These are phyloP conservation scores for Entomortierella chlamydospora DNA, from an alignment of 192 early-diverging fungal species.

Conservation along the genomic window DNA sequence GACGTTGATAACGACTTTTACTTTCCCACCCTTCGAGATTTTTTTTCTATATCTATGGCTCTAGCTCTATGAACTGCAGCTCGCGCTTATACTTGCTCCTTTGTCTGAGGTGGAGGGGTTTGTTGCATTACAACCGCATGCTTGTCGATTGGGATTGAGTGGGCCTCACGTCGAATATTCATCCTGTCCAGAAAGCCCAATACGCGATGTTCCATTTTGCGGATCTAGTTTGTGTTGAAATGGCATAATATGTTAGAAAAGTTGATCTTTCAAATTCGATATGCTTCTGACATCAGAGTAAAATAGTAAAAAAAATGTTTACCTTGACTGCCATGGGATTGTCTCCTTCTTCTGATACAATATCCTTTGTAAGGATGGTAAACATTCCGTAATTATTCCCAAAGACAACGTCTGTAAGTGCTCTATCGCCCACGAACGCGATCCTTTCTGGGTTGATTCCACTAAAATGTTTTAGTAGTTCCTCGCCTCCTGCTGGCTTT, in stretches of 20 bases:
- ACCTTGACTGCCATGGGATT: slow-evolving; percentile 75
- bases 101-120: slow-evolving; percentile 7
- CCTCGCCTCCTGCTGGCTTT: slow-evolving; percentile 83
- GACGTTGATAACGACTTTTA: neutral
- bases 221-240: slow-evolving; percentile 14
- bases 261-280: too few relatives aligned
- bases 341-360: slow-evolving; percentile 81
- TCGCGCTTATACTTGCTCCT: slow-evolving; percentile 17
- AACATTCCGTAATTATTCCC: slow-evolving; percentile 81
- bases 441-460: slow-evolving; percentile 58
- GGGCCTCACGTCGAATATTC: slow-evolving; percentile 21
- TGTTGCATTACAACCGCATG: slow-evolving; percentile 9
- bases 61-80: neutral
- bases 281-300: too few relatives aligned
- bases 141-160: slow-evolving; percentile 27
- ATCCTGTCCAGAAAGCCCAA: slow-evolving; percentile 30
- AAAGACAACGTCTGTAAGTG: slow-evolving; percentile 88
- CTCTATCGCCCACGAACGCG: slow-evolving; percentile 88
- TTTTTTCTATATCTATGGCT: neutral
- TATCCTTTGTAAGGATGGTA: slow-evolving; percentile 75
- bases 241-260: too few relatives aligned
- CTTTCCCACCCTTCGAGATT: neutral
- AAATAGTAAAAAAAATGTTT: slow-evolving; percentile 1
- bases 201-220: slow-evolving; percentile 38
- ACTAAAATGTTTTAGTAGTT: slow-evolving; percentile 65